Conservation (phyloP, 1,284 basidiomycete species). For the Naganishia sp. region DNA sequence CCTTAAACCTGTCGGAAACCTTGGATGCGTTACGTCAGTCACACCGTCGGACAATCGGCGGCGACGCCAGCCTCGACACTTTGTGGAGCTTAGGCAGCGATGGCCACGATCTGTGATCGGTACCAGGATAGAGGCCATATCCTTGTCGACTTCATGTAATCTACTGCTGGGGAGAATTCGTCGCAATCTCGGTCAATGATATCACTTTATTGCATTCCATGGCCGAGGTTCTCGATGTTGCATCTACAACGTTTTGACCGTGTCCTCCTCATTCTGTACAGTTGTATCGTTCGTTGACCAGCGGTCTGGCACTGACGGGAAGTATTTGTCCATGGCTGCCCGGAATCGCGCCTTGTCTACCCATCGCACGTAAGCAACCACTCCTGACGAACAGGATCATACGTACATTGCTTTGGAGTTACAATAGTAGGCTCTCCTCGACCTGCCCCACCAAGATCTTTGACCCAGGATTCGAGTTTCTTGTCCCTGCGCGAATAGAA, state of each 20-base stretch:
- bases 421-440: conserved; percentile 91
- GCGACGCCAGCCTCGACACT: conserved; percentile 34
- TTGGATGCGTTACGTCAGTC: not conserved
- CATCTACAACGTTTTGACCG: conserved; percentile 8
- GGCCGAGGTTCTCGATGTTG: too few species aligned
- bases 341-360: conserved; percentile 82
- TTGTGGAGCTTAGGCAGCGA: conserved; percentile 39
- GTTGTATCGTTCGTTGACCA: conserved; percentile 43
- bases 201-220: too few species aligned
- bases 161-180: not conserved
- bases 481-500: conserved; percentile 69
- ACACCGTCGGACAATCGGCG: conserved; percentile 22
- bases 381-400: not conserved
- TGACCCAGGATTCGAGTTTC: conserved; percentile 95
- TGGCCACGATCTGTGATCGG: conserved; percentile 5
- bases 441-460: conserved; percentile 78
- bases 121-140: too few species aligned
- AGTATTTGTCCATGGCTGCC: conserved; percentile 89
- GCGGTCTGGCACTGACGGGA: conserved; percentile 57
- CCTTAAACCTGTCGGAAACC: not conserved
- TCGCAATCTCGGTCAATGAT: not conserved
- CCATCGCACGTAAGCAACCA: conserved; percentile 55
- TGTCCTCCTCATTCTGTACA: conserved; percentile 2
- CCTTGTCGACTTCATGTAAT: too few species aligned
- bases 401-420: conserved; percentile 59